Evolutionary conservation across 306 rosid species (phyloP).

Genomic region (Rosa persica): DNA sequence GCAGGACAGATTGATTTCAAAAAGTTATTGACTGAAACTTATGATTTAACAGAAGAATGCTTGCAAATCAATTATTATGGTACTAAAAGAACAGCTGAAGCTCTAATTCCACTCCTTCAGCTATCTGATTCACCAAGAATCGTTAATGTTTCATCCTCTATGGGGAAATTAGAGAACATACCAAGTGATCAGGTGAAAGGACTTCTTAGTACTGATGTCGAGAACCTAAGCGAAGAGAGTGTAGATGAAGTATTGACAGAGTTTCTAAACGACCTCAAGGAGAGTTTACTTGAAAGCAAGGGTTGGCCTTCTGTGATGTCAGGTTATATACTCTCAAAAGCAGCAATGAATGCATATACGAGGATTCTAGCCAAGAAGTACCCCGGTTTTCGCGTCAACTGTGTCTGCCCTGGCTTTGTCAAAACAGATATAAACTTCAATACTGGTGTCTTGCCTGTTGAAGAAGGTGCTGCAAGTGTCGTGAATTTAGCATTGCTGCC

Average conservation of each 20-base stretch:
- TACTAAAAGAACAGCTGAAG: conserved; percentile 36
- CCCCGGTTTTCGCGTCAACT: conserved; percentile 38
- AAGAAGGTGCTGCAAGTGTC: conserved; percentile 50
- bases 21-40: conserved; percentile 24
- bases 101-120: conserved; percentile 53
- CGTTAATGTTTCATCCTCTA: conserved; percentile 45
- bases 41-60: conserved; percentile 40
- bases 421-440: conserved; percentile 42
- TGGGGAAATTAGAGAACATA: conserved; percentile 37
- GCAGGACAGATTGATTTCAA: conserved; percentile 22
- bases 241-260: conserved; percentile 39
- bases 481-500: conserved; percentile 53
- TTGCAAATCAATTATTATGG: conserved; percentile 54
- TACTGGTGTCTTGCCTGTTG: conserved; percentile 32
- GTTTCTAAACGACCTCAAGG: conserved; percentile 40
- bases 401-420: conserved; percentile 52
- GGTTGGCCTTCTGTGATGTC: conserved; percentile 39
- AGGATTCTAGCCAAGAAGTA: conserved; percentile 46
- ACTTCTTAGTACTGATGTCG: conserved; percentile 32
- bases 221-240: conserved; percentile 46
- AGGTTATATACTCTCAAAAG: conserved; percentile 45
- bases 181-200: conserved; percentile 40
- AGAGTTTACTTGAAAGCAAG: conserved; percentile 40
- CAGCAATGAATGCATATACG: conserved; percentile 44
- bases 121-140: conserved; percentile 54